Percentiles rank a stretch among this genome's conserved stretches.
These are phyloP conservation scores for Alternaria angustiovoidea DNA, from an alignment of 2,329 filamentous ascomycete genomes.

Conservation along the genomic window DNA sequence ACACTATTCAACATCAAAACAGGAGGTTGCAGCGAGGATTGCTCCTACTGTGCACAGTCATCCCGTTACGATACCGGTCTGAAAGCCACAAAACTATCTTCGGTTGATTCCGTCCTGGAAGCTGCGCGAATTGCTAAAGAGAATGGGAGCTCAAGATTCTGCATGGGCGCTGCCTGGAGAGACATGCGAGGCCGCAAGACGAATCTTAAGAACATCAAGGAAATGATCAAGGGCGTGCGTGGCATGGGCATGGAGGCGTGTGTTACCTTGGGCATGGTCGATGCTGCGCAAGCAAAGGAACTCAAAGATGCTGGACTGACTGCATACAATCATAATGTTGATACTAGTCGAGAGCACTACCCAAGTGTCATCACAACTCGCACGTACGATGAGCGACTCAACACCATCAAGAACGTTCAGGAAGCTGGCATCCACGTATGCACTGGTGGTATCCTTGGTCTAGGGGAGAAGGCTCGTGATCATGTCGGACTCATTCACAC, in stretches of 20 bases:
- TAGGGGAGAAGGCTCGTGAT: constrained; percentile 81
- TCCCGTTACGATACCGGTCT: constrained; percentile 81
- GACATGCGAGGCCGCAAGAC: constrained; percentile 93
- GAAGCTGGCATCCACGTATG: constrained; percentile 90
- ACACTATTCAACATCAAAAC: constrained; percentile 98
- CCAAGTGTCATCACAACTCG: constrained; percentile 85
- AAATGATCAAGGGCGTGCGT: constrained; percentile 83
- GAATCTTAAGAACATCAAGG: constrained; percentile 81
- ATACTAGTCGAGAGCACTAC: constrained; percentile 89
- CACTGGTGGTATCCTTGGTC: constrained; percentile 85
- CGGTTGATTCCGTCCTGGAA: constrained; percentile 80
- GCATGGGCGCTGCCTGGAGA: constrained; percentile 93
- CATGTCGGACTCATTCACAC: constrained; percentile 85
- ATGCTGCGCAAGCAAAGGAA: constrained; percentile 79
- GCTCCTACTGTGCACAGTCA: constrained; percentile 90
- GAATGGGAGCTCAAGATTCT: constrained; percentile 90
- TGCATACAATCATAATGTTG: constrained; percentile 94
- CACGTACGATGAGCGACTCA: constrained; percentile 84
- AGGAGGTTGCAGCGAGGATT: constrained; percentile 90
- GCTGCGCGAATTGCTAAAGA: constrained; percentile 79
- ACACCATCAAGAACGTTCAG: constrained; percentile 80
- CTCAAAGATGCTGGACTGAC: constrained; percentile 85
- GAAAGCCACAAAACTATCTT: constrained; percentile 79
- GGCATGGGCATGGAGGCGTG: constrained; percentile 88
- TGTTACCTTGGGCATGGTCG: constrained; percentile 94